Conservation (phyloP, 176 grass and related monocot species). For the Avena insularis region DNA sequence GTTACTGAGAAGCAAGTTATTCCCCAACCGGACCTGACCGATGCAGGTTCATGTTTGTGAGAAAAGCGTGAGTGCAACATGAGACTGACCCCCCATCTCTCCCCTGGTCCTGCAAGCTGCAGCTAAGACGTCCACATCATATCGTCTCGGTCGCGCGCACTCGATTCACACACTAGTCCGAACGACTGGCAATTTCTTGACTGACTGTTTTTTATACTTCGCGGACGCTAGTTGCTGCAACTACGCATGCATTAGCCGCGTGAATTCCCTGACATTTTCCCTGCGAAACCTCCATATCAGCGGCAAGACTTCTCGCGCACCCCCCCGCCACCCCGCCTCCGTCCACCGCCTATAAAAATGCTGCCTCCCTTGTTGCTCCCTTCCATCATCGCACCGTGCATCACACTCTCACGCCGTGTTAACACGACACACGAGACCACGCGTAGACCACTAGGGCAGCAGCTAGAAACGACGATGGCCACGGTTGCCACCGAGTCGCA, state of each 20-base stretch:
- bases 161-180: background rate
- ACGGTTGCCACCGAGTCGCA: background rate
- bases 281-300: background rate
- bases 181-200: background rate
- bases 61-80: background rate
- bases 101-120: no score
- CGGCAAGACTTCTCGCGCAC: background rate
- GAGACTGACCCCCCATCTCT: background rate
- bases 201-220: background rate
- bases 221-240: background rate
- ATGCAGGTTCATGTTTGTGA: background rate
- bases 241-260: background rate
- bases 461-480: background rate
- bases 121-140: background rate
- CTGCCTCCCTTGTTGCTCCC: background rate
- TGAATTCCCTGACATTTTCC: background rate
- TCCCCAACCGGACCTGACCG: no score
- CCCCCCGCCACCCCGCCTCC: background rate
- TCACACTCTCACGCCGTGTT: background rate
- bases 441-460: background rate
- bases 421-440: background rate
- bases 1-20: no score
- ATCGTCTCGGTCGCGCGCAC: background rate
- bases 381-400: background rate
- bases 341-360: conserved; percentile 18